Base-by-base conservation (phyloP, 2,329 filamentous ascomycete genomes). In the Neonectria neomacrospora region DNA sequence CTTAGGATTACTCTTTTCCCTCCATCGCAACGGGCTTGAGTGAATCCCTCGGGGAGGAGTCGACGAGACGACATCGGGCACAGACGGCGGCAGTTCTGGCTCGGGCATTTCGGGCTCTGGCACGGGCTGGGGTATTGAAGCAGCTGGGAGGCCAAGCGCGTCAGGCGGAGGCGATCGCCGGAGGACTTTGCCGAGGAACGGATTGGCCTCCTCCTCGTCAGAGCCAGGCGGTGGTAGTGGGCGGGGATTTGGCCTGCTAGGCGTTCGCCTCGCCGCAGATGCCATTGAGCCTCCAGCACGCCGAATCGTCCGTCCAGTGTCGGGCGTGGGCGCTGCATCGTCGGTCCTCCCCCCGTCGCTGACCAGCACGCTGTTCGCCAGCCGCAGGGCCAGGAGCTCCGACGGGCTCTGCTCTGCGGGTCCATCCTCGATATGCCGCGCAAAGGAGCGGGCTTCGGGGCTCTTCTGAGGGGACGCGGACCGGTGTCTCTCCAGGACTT, bases 21-120 rank as follows among this genome's bases (percentile, higher is more conserved):
- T 80, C 68, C 82, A 80, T 69, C 80, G 81, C 3, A 84, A 86
- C 0, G 87, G 86, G 14, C 85, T 88, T 54, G 83, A 83, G 63
- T 89, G 87, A 28, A 90, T 90, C 1, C 88, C 88, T 20, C 79
- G 74, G 1, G 87, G 85, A 8, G 86, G 86, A 3, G 85, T 85
- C 45, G 82, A 85, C 28, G 86, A 80, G 1, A 85, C 79, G 0
- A 84, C 81, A 61, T 89, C 87, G 2, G 79, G 77, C 12, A 83
- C 76, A 0, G 86, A 86, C 0, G 86, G 56, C 0, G 64, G 67
- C 8, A 73, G 28, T 12, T 54, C 64, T 5, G 67, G 66, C 23
- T 69, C 58, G 1, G 66, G 66, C 34, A 68, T 65, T 14, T 68
- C 62, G 0, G 68, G 66, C 66, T 22, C 28, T 11, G 47, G 37